Conservation (phyloP, 768 basidiomycete species). For the Nidularia sp. region DNA sequence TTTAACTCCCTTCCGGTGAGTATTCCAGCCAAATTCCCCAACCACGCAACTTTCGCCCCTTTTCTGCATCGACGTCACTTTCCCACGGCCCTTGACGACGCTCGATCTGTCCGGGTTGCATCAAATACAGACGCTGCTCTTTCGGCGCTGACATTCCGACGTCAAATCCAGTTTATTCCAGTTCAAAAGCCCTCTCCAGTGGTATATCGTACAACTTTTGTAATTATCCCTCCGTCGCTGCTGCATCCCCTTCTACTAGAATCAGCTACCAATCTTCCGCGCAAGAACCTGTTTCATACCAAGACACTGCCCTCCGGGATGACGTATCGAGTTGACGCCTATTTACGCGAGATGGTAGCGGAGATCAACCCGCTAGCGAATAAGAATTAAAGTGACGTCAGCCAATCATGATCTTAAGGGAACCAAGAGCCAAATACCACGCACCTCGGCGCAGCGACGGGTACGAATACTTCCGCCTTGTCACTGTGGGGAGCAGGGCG, state of each 20-base stretch:
- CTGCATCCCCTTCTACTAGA: too few species aligned
- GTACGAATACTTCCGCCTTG: constrained; percentile 83
- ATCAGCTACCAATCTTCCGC: too few species aligned
- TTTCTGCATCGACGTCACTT: constrained; percentile 12
- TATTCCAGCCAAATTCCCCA: too few species aligned
- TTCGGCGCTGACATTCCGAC: too few species aligned
- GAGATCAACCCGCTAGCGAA: constrained; percentile 51
- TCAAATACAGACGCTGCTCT: too few species aligned
- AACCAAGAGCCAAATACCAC: constrained; percentile 12
- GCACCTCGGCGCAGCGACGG: constrained; percentile 82
- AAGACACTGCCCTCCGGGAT: not conserved
- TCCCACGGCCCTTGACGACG: constrained; percentile 20
- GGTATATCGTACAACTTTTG: too few species aligned
- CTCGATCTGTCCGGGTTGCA: too few species aligned
- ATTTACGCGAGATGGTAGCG: constrained; percentile 49
- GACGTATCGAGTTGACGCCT: constrained; percentile 5
- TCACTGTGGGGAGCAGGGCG: too few species aligned
- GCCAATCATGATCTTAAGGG: not conserved
- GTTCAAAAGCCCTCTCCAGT: too few species aligned
- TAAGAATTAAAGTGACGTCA: constrained; percentile 8
- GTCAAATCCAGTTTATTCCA: too few species aligned
- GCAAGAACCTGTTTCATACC: not conserved
- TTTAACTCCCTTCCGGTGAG: constrained; percentile 19
- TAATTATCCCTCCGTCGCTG: too few species aligned
- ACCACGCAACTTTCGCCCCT: too few species aligned